Evolutionary conservation across 2,329 filamentous ascomycete genomes (phyloP).

Genomic region (Cordyceps cateniannulata): DNA sequence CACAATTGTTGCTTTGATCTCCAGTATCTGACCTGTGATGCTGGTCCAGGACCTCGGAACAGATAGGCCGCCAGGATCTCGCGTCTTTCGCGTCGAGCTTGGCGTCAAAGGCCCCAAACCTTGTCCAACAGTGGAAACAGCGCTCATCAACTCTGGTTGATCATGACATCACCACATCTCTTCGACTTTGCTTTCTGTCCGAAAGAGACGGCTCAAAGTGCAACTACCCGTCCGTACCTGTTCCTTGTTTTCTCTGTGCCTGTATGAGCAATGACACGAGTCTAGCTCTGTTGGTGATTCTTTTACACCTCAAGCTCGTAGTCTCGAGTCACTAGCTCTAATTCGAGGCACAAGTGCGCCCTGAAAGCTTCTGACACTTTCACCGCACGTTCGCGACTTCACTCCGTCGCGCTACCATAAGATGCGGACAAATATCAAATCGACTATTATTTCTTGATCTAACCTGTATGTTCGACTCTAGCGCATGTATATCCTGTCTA

Average conservation of each 20-base stretch:
- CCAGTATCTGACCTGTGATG: not conserved
- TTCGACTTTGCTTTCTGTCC: not conserved
- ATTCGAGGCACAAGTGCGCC: no score
- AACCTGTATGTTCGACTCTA: not conserved
- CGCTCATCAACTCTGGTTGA: not conserved
- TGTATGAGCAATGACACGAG: no score
- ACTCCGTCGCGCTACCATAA: no score
- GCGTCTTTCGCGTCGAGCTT: not conserved
- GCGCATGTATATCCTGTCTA: not conserved
- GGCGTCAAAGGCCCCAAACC: conserved; percentile 5
- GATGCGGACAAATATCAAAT: no score
- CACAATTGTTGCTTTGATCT: not conserved
- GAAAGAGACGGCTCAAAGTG: not conserved
- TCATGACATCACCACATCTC: conserved; percentile 11
- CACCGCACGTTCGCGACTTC: no score
- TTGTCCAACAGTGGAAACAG: conserved; percentile 1
- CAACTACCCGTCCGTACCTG: no score
- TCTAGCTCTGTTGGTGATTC: no score
- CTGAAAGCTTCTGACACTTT: no score
- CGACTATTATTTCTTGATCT: not conserved
- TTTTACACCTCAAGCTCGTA: no score
- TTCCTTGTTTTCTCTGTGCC: not conserved
- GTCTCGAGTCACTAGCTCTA: no score
- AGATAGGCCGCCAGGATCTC: not conserved
- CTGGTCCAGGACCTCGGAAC: not conserved